Conservation (phyloP, 2,329 filamentous ascomycete species). For the Fonsecaea pedrosoi region DNA sequence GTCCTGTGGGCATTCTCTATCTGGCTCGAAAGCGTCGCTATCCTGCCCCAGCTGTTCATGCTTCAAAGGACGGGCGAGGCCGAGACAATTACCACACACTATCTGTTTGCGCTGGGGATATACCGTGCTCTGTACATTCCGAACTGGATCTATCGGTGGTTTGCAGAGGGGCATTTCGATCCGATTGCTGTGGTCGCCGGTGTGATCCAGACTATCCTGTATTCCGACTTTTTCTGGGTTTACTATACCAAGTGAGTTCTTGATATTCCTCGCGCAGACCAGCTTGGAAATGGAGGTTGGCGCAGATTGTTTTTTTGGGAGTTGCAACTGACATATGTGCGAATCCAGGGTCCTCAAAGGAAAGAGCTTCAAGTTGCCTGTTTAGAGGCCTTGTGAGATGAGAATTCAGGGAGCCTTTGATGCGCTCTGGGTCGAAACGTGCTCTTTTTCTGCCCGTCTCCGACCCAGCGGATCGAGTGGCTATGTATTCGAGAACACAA, state of each 20-base stretch:
- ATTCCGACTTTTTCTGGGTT: constrained; percentile 99
- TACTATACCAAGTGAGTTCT: constrained; percentile 88
- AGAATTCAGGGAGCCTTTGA: neutral
- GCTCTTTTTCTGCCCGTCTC: neutral
- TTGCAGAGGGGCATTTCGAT: constrained; percentile 78
- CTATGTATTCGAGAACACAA: neutral
- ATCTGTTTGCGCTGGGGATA: constrained; percentile 88
- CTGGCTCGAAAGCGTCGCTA: constrained; percentile 96
- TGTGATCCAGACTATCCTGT: constrained; percentile 89
- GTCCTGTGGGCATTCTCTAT: constrained; percentile 98
- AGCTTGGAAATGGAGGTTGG: neutral
- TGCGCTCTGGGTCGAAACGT: neutral
- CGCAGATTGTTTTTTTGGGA: too few relatives aligned
- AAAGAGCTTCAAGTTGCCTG: constrained; percentile 85
- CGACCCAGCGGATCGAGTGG: neutral
- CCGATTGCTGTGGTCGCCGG: constrained; percentile 88
- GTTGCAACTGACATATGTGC: neutral
- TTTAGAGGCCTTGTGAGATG: constrained; percentile 53
- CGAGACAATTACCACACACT: constrained; percentile 99
- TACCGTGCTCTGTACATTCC: constrained; percentile 97
- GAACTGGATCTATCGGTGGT: constrained; percentile 96
- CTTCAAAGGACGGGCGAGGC: constrained; percentile 96
- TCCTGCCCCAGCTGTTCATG: constrained; percentile 97
- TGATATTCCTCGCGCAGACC: neutral
- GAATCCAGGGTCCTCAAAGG: constrained; percentile 72